These are phyloP conservation scores for Rhynchosporium secalis DNA, from an alignment of 2,329 filamentous ascomycete genomes.

Conservation along the genomic window DNA sequence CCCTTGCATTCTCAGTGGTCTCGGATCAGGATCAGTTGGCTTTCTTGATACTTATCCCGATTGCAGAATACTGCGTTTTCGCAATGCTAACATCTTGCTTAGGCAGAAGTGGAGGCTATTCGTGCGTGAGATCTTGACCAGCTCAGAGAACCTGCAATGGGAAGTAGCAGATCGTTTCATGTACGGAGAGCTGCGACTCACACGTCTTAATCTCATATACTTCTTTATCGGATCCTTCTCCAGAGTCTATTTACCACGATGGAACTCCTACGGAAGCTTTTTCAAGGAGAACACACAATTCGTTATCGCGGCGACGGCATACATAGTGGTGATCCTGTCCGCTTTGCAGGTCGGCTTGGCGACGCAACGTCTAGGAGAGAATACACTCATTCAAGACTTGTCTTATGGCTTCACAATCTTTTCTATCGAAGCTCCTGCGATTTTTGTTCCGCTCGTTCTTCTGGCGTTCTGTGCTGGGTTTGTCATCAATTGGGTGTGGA, in stretches of 20 bases:
- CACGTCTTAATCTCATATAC: conserved; percentile 20
- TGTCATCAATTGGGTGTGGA: not conserved
- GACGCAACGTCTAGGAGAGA: not conserved
- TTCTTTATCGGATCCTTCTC: not conserved
- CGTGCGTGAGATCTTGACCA: conserved; percentile 11
- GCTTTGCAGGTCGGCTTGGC: conserved; percentile 7
- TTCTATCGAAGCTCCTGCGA: not conserved
- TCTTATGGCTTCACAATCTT: not conserved
- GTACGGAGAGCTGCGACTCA: conserved; percentile 26
- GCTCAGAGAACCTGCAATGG: conserved; percentile 20
- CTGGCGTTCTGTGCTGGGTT: not conserved
- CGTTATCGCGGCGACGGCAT: not conserved
- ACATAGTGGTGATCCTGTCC: not conserved
- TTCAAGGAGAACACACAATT: not conserved
- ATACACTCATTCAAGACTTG: not conserved
- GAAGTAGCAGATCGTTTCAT: conserved; percentile 18
- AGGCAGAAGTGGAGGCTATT: not conserved
- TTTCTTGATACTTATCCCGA: too few species aligned
- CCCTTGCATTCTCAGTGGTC: too few species aligned
- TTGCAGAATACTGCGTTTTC: too few species aligned
- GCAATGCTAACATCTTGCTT: too few species aligned
- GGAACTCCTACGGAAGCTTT: not conserved
- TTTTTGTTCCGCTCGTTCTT: not conserved
- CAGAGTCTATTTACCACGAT: not conserved
- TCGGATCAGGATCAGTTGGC: too few species aligned